Conservation (phyloP, 306 rosid species). For the Alnus rubra region DNA sequence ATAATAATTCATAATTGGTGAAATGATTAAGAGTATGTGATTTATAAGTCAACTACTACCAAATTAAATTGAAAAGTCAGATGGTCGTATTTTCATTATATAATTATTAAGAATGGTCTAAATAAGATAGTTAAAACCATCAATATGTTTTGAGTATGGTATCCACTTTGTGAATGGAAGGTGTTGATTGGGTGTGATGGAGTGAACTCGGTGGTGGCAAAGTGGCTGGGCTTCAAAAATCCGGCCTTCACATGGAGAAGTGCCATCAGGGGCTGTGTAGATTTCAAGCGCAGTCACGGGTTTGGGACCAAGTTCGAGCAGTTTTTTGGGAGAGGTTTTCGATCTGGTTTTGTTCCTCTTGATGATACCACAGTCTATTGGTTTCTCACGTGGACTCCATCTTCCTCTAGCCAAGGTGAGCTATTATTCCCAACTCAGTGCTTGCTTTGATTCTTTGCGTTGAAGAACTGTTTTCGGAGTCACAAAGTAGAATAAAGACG, state of each 20-base stretch:
- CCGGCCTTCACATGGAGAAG: conserved; percentile 46
- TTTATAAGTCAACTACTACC: no score
- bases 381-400: conserved; percentile 61
- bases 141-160: neutral
- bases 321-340: conserved; percentile 54
- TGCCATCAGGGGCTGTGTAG: conserved; percentile 50
- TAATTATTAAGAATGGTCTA: no score
- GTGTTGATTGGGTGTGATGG: conserved; percentile 84
- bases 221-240: conserved; percentile 66
- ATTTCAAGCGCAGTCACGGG: conserved; percentile 29
- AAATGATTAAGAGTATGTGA: no score
- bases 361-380: conserved; percentile 48
- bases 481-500: no score
- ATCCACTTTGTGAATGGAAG: conserved; percentile 29
- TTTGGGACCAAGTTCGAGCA: conserved; percentile 39
- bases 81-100: no score
- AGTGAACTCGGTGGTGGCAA: conserved; percentile 73
- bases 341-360: conserved; percentile 53
- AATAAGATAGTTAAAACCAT: no score
- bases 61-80: no score
- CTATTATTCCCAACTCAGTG: conserved; percentile 3
- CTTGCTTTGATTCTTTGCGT: neutral
- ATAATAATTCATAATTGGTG: no score
- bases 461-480: no score
- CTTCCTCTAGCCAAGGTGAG: conserved; percentile 60